Conservation (phyloP, 2,329 filamentous ascomycete species). For the Ambrosiella xylebori region DNA sequence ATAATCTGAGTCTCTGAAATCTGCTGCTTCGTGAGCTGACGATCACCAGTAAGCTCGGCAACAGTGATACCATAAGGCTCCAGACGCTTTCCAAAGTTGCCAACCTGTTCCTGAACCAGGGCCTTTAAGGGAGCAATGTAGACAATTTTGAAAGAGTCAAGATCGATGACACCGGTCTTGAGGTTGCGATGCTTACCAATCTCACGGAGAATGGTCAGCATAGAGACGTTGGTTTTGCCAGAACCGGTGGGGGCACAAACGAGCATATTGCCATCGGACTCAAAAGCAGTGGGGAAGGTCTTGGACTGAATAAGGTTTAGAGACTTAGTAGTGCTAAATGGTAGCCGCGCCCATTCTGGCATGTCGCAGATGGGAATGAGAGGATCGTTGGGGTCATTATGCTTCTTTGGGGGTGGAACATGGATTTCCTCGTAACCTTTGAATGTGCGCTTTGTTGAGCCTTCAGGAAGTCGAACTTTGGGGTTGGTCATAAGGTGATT, state of each 20-base stretch:
- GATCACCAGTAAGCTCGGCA: conserved; percentile 90
- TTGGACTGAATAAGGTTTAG: conserved; percentile 93
- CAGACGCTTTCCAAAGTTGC: conserved; percentile 84
- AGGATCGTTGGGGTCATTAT: conserved; percentile 60
- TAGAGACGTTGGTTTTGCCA: conserved; percentile 96
- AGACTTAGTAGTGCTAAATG: conserved; percentile 72
- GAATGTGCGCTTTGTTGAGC: conserved; percentile 85
- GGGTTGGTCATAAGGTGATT: conserved; percentile 99
- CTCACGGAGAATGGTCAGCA: conserved; percentile 90
- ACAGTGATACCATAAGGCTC: conserved; percentile 85
- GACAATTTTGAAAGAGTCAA: conserved; percentile 96
- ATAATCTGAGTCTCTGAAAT: conserved; percentile 97
- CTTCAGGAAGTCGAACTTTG: conserved; percentile 81
- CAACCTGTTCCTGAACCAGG: conserved; percentile 91
- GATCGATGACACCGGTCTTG: conserved; percentile 77
- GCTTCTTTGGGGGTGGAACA: conserved; percentile 81
- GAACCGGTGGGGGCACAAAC: conserved; percentile 94
- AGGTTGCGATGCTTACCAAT: conserved; percentile 89
- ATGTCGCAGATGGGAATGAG: conserved; percentile 73
- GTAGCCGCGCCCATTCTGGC: conserved; percentile 77
- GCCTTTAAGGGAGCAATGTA: conserved; percentile 95
- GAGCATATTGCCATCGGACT: conserved; percentile 92
- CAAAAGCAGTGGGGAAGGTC: conserved; percentile 79
- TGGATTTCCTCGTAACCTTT: conserved; percentile 99
- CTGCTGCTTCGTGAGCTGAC: conserved; percentile 95